Base-by-base conservation (phyloP, 2,329 filamentous ascomycete species). In the Diaporthe capsici region DNA sequence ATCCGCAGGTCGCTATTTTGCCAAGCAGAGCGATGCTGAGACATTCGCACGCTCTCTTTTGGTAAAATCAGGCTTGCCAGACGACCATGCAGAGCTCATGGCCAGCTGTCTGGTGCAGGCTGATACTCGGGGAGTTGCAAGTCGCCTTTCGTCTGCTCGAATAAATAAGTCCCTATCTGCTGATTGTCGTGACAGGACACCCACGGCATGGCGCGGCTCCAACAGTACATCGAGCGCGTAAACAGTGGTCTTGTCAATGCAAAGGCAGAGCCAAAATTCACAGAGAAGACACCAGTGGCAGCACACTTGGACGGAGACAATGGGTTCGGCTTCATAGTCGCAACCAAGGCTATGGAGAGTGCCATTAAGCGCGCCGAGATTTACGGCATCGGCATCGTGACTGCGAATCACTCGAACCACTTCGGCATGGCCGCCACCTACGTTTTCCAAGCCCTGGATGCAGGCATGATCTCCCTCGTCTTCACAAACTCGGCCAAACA, bases 401-500 rank as follows among this genome's bases (percentile, higher is more conserved):
- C 78, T 5, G 79, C 77, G 8, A 74, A 74, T 13, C 73, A 80
- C 72, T 78, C 76, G 67, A 81, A 80, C 63, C 81, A 82, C 63
- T 82, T 78, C 68, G 80, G 81, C 10, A 81, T 82, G 81, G 79
- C 75, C 25, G 80, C 80, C 5, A 79, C 77, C 7, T 80, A 80
- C 31, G 75, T 81, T 17, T 74, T 79, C 25, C 80, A 77, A 6
- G 80, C 80, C 3, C 58, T 81, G 8, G 55, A 77, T 9, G 34
- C 67, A 15, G 79, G 78, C 12, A 76, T 77, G 60, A 75, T 75
- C 15, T 76, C 78, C 71, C 75, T 84, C 4, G 83, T 82, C 0
- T 84, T 84, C 74, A 84, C 83, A 7, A 84, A 84, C 67, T 81
- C 82, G 0, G 79, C 78, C 10, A 79, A 80, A 0, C 80, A 80